Conservation (phyloP, 768 basidiomycete species). For the Peribolospora kevripleyi region DNA sequence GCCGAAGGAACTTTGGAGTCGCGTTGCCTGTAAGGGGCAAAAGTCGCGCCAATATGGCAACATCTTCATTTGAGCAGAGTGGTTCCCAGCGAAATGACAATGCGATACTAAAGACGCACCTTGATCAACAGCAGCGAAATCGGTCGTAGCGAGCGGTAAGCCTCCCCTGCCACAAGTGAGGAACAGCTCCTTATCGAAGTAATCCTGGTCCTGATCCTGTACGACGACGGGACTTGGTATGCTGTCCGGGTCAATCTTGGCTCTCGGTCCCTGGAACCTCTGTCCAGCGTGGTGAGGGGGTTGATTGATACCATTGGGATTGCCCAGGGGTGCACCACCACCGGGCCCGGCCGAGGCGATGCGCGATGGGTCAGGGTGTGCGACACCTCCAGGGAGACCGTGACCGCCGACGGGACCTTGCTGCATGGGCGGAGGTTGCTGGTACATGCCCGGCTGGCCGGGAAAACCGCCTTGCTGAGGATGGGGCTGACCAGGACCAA, state of each 20-base stretch:
- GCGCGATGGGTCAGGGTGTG: no score
- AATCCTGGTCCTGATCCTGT: conserved; percentile 54
- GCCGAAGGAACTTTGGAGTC: conserved; percentile 66
- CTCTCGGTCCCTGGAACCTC: conserved; percentile 36
- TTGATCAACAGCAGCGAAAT: conserved; percentile 78
- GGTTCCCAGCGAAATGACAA: background rate
- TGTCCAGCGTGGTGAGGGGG: conserved; percentile 45
- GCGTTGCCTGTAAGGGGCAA: conserved; percentile 41
- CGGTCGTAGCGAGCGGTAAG: conserved; percentile 62
- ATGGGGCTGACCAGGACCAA: no score
- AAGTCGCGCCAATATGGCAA: background rate
- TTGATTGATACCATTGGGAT: conserved; percentile 27
- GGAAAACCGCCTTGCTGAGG: no score
- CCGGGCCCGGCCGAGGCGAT: no score
- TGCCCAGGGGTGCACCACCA: no score
- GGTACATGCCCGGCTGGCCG: no score
- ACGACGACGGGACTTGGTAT: conserved; percentile 74
- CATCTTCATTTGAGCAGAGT: no score
- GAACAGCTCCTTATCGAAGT: conserved; percentile 41
- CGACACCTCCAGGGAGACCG: no score
- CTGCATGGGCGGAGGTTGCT: no score
- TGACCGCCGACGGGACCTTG: no score
- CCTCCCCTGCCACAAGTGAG: conserved; percentile 35
- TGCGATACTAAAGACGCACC: conserved; percentile 23
- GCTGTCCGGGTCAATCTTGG: conserved; percentile 63